These are phyloP conservation scores for Neoascochyta sp. DNA, from an alignment of 2,329 filamentous ascomycete genomes.

Conservation along the genomic window DNA sequence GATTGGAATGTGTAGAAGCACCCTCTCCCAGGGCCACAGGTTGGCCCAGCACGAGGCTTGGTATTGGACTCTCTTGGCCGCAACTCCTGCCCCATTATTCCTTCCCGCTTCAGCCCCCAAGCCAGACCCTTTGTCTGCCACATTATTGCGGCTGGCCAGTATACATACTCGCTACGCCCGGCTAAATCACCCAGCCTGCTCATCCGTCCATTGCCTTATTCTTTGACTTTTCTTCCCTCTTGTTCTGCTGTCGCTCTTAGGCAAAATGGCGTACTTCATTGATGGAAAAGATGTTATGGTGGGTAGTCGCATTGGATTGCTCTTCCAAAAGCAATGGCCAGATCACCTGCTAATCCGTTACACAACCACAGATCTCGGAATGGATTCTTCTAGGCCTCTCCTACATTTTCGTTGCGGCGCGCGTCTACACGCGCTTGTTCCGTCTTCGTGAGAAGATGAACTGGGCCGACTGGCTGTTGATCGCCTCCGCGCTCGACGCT, in stretches of 20 bases:
- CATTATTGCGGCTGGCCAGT: background rate
- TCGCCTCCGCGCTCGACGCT: constrained; percentile 13
- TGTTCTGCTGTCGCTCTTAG: background rate
- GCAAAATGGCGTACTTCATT: constrained; percentile 12
- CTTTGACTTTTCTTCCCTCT: too few relatives aligned
- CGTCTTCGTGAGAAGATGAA: constrained; percentile 13
- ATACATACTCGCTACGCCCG: background rate
- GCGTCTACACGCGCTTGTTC: constrained; percentile 14
- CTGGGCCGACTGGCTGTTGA: constrained; percentile 15
- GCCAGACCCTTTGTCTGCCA: background rate
- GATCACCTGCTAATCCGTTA: too few relatives aligned
- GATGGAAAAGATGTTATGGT: constrained; percentile 19
- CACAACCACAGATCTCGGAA: constrained; percentile 17
- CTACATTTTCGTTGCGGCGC: constrained; percentile 16
- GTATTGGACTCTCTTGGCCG: too few relatives aligned
- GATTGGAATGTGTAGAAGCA: background rate
- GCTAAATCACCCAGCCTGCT: too few relatives aligned
- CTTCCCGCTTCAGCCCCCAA: background rate
- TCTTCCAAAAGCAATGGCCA: too few relatives aligned
- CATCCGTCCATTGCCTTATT: too few relatives aligned
- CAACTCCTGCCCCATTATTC: background rate
- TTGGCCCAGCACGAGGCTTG: too few relatives aligned
- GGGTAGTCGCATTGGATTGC: too few relatives aligned
- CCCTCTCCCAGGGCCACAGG: background rate
- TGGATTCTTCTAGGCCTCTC: constrained; percentile 17